These are phyloP conservation scores for Vaccinium macrocarpon DNA, from an alignment of 148 eudicot genomes.

Conservation along the genomic window DNA sequence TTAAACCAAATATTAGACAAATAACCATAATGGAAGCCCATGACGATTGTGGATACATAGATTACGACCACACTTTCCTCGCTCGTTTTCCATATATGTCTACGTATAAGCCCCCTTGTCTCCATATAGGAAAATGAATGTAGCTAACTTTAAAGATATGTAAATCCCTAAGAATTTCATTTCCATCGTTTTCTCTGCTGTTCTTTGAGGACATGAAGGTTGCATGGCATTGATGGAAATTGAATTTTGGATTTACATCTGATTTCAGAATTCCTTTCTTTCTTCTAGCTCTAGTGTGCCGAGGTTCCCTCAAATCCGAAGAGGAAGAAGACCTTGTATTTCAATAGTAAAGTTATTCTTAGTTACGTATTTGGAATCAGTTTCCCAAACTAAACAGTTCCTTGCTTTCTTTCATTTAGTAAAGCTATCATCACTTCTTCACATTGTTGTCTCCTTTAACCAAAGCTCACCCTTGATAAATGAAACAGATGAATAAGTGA, in stretches of 20 bases:
- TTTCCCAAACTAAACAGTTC: constrained; percentile 1
- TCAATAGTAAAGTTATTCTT: background rate
- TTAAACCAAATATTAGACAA: background rate
- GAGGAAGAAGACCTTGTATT: background rate
- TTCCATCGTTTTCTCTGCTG: background rate
- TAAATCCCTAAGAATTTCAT: background rate
- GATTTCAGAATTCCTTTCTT: background rate
- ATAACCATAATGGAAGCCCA: background rate
- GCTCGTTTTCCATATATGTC: background rate
- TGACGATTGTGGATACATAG: background rate
- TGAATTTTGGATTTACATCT: background rate
- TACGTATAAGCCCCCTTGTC: background rate
- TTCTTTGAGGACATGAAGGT: background rate
- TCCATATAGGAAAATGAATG: background rate
- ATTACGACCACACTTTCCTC: background rate
- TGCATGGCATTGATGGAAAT: background rate
- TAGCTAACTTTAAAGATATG: background rate
- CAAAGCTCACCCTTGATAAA: background rate
- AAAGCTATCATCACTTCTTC: background rate
- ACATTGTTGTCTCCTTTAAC: background rate
- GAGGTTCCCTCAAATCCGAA: background rate
- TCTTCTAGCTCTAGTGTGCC: background rate
- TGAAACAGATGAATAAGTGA: background rate
- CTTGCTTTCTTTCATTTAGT: background rate
- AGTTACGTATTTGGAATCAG: background rate